A percentile compares a stretch with the other conserved stretches of the same genome.
Evolutionary conservation across 805 yeast genomes (phyloP).

Genomic region (Trichomonascus vanleenenianus): DNA sequence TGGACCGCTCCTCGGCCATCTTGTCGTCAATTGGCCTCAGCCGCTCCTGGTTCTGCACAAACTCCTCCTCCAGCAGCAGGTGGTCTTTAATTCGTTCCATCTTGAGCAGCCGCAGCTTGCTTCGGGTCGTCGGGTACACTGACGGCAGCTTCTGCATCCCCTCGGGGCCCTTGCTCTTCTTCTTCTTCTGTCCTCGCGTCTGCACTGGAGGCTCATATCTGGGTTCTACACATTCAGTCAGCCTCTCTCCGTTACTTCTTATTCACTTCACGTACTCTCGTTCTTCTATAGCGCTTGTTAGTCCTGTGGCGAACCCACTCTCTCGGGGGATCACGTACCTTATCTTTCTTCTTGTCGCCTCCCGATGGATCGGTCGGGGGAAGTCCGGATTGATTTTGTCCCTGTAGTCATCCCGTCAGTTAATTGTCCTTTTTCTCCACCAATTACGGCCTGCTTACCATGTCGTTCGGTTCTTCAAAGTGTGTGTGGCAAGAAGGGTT

Average conservation of each 20-base stretch:
- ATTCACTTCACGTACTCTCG: slow-evolving; percentile 27
- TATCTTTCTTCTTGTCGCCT: slow-evolving; percentile 27
- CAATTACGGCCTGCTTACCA: background rate
- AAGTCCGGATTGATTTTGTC: slow-evolving; percentile 7
- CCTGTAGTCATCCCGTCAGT: background rate
- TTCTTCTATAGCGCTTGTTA: slow-evolving; percentile 19
- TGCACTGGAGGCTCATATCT: slow-evolving; percentile 98
- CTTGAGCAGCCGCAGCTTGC: slow-evolving; percentile 81
- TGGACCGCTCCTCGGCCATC: slow-evolving; percentile 92
- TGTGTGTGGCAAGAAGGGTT: too few species aligned
- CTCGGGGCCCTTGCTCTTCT: slow-evolving; percentile 80
- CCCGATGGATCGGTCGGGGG: slow-evolving; percentile 18
- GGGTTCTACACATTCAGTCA: slow-evolving; percentile 82
- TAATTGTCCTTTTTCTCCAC: background rate
- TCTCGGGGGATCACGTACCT: slow-evolving; percentile 14
- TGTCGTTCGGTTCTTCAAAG: too few species aligned
- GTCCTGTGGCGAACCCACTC: background rate
- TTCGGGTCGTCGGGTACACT: slow-evolving; percentile 87
- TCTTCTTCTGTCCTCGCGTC: slow-evolving; percentile 74
- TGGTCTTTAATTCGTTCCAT: slow-evolving; percentile 97
- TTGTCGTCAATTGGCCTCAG: slow-evolving; percentile 94
- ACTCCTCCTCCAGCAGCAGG: slow-evolving; percentile 87
- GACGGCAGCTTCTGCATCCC: slow-evolving; percentile 81
- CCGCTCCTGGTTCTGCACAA: slow-evolving; percentile 88
- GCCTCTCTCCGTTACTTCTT: background rate